Evolutionary conservation across 768 basidiomycete species (phyloP).

Genomic region (Goffeauzyma gilvescens): DNA sequence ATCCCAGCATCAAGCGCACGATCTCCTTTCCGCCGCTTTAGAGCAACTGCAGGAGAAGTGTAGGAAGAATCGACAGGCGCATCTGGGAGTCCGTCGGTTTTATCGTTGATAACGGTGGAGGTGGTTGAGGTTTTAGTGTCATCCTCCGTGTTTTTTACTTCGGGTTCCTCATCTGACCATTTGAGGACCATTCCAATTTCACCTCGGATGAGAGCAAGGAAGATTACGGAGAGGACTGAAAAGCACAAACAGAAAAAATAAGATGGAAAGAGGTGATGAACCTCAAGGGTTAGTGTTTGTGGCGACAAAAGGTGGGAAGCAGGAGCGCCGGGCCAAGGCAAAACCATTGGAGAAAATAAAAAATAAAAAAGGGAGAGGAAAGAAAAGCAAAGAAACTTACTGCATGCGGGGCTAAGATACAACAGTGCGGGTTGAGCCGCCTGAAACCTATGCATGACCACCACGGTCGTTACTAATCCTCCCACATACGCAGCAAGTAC

Average conservation of each 20-base stretch:
- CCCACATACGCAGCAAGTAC: slow-evolving; percentile 50
- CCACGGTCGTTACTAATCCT: slow-evolving; percentile 59
- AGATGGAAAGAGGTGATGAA: slow-evolving; percentile 3
- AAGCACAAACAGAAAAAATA: slow-evolving; percentile 36
- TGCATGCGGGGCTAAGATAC: slow-evolving; percentile 47
- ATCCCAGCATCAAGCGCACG: background rate
- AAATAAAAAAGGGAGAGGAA: background rate
- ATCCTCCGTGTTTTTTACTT: slow-evolving; percentile 3
- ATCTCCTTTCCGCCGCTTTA: background rate
- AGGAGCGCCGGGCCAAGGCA: background rate
- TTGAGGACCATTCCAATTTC: slow-evolving; percentile 53
- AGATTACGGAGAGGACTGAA: slow-evolving; percentile 51
- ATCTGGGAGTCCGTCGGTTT: slow-evolving; percentile 19
- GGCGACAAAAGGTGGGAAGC: slow-evolving; percentile 1
- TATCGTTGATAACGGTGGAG: slow-evolving; percentile 11
- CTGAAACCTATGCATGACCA: slow-evolving; percentile 58
- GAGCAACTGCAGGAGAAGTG: slow-evolving; percentile 7
- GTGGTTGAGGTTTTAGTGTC: background rate
- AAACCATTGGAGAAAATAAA: background rate
- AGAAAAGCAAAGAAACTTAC: slow-evolving; percentile 16
- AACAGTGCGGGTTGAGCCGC: slow-evolving; percentile 78
- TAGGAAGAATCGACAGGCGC: slow-evolving; percentile 16
- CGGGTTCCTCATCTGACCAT: slow-evolving; percentile 45
- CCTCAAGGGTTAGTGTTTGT: background rate
- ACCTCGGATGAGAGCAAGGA: slow-evolving; percentile 44